Evolutionary conservation across 441 rosid genomes (phyloP), one percentile per base, ranked within the genome.

Genomic region (Erodium texanum): DNA sequence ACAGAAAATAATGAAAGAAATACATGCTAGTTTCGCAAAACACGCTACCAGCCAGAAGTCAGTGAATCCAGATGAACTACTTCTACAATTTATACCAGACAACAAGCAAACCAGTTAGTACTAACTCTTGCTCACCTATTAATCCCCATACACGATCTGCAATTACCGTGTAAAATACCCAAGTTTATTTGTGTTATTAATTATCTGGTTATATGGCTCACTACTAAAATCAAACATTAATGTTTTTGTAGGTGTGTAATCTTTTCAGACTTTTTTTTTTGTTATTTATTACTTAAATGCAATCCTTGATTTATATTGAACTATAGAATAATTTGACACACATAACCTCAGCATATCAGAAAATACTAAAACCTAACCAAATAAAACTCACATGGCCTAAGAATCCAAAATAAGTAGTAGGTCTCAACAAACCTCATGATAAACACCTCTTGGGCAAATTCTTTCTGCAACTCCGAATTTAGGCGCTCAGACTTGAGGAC

Each of bases 401-500:
- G 7, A 7, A 38, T 38, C 7, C 14, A 38, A 8, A 8, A 38
- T 38, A 38, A 38, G 36, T 4, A 32, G 6, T 12, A 18, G 6
- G 67, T 45, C 12, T 15, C 24, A 29, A 70, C 80, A 74, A 80
- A 87, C 92, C 92, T 83, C 89, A 87, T 80, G 64, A 87, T 87
- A 70, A 74, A 87, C 67, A 87, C 92, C 81, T 87, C 92, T 82
- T 85, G 92, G 24, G 87, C 85, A 81, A 87, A 87, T 79, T 87
- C 92, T 73, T 79, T 87, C 74, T 83, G 85, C 78, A 83, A 27
- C 71, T 85, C 89, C 15, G 85, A 78, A 81, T 82, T 80, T 67
- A 87, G 71, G 62, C 85, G 87, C 77, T 87, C 92, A 14, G 89
- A 80, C 81, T 87, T 85, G 74, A 87, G 82, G 76, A 87, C 81